Conservation (phyloP, 2,329 filamentous ascomycete species). For the Cytospora paraplurivora region DNA sequence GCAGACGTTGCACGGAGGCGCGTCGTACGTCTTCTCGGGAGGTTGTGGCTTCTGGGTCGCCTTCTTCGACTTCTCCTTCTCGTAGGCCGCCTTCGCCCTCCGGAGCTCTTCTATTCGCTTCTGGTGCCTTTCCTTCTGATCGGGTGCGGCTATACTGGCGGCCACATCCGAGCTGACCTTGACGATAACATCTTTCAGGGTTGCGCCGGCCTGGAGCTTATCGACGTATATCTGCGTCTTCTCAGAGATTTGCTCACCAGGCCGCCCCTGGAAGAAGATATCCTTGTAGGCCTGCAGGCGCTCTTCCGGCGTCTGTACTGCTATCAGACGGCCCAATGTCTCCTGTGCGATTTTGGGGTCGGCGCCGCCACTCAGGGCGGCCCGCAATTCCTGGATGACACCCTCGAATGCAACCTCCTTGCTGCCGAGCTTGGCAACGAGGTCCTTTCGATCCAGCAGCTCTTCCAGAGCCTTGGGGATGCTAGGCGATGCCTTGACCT, state of each 20-base stretch:
- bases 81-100: slow-evolving; percentile 33
- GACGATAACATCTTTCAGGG: slow-evolving; percentile 35
- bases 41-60: slow-evolving; percentile 24
- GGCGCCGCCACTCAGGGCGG: slow-evolving; percentile 23
- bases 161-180: slow-evolving; percentile 33
- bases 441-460: slow-evolving; percentile 21
- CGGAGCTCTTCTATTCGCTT: slow-evolving; percentile 36
- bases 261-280: slow-evolving; percentile 30
- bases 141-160: slow-evolving; percentile 29
- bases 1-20: slow-evolving; percentile 35
- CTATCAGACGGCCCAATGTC: slow-evolving; percentile 27
- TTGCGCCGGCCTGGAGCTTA: slow-evolving; percentile 31
- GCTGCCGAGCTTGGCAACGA: slow-evolving; percentile 25
- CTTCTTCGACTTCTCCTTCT: slow-evolving; percentile 36
- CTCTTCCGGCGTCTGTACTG: slow-evolving; percentile 27
- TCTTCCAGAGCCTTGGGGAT: slow-evolving; percentile 32
- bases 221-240: slow-evolving; percentile 34
- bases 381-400: slow-evolving; percentile 29
- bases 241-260: slow-evolving; percentile 30
- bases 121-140: slow-evolving; percentile 35
- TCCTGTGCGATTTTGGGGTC: slow-evolving; percentile 12
- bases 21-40: slow-evolving; percentile 34
- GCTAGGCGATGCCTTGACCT: slow-evolving; percentile 30
- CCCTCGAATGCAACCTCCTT: slow-evolving; percentile 28
- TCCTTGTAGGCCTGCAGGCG: slow-evolving; percentile 31